phyloP scores from a whole-genome alignment of 192 early-diverging fungal genomes.

The Mycoemilia scoparia region DNA sequence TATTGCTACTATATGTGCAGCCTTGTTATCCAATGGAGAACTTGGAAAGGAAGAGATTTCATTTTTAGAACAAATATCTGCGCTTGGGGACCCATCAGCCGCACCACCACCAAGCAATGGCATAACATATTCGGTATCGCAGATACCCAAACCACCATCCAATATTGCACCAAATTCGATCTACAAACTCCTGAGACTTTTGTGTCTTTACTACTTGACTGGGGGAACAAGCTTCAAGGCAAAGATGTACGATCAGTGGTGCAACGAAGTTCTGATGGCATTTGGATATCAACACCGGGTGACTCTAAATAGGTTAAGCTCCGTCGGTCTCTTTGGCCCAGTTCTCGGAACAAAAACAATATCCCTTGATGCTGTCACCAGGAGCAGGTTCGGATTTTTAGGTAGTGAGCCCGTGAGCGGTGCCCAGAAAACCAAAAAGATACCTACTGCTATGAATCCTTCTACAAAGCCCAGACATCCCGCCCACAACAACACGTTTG shows the following conservation, averaged over 20 bases:
- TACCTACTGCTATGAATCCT: conserved; percentile 6
- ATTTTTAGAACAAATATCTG: conserved; percentile 63
- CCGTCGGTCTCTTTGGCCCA: conserved; percentile 41
- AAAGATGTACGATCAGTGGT: conserved; percentile 65
- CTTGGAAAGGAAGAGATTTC: conserved; percentile 9
- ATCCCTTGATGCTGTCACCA: conserved; percentile 28
- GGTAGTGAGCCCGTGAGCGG: not conserved
- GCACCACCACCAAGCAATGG: conserved; percentile 27
- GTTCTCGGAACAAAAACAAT: conserved; percentile 17
- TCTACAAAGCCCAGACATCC: conserved; percentile 11
- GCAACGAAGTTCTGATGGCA: conserved; percentile 69
- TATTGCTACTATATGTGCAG: conserved; percentile 2
- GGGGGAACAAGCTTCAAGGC: conserved; percentile 59
- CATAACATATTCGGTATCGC: too few relatives aligned
- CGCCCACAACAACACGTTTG: conserved; percentile 10
- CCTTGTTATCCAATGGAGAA: conserved; percentile 9
- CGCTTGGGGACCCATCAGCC: conserved; percentile 65
- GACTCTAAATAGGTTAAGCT: conserved; percentile 63
- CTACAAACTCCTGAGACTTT: conserved; percentile 53
- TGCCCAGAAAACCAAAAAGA: not conserved
- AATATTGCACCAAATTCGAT: conserved; percentile 12
- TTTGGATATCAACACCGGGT: conserved; percentile 83
- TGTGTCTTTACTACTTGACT: conserved; percentile 69
- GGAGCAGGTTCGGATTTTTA: not conserved
- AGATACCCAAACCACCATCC: conserved; percentile 4